Percentiles rank a stretch among this genome's conserved stretches.
Evolutionary conservation across 1,284 basidiomycete species (phyloP).

Genomic region (Mycena citricolor): DNA sequence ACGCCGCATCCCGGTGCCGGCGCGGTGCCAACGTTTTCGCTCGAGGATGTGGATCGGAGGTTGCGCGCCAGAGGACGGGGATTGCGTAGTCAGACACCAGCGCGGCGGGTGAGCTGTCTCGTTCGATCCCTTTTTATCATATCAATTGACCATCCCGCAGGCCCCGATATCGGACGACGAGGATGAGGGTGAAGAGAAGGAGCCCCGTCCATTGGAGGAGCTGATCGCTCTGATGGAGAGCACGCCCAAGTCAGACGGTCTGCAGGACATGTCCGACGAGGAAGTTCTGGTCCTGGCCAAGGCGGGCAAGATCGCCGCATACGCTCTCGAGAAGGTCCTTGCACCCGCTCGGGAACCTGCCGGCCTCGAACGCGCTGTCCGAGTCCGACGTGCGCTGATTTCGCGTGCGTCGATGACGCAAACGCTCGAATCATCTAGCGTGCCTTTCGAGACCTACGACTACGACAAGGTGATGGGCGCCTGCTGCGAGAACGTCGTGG

Average conservation of each 20-base stretch:
- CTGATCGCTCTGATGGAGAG: conserved; percentile 86
- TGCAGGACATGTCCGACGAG: conserved; percentile 79
- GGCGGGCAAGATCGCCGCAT: conserved; percentile 91
- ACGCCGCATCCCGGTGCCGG: conserved; percentile 16
- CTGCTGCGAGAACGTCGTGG: conserved; percentile 99
- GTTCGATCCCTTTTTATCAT: conserved; percentile 12
- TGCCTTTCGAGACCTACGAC: conserved; percentile 89
- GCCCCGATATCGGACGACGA: conserved; percentile 11
- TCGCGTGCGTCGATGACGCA: conserved; percentile 87
- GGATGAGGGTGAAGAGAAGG: conserved; percentile 17
- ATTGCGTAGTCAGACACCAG: conserved; percentile 15
- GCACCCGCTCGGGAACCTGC: conserved; percentile 39
- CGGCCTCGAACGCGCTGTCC: conserved; percentile 85
- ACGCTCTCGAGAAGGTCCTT: conserved; percentile 92
- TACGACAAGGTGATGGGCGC: conserved; percentile 95
- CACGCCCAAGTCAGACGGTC: conserved; percentile 56
- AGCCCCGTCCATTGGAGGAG: conserved; percentile 69
- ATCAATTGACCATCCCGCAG: conserved; percentile 14
- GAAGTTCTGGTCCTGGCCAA: conserved; percentile 90
- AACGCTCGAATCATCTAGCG: conserved; percentile 80
- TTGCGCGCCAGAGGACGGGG: conserved; percentile 36
- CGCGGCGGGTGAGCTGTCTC: conserved; percentile 7
- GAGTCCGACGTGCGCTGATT: conserved; percentile 85
- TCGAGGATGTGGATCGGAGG: conserved; percentile 50
- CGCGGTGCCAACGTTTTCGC: conserved; percentile 42